Base-by-base conservation (phyloP, 257 asterid genomes). In the Solanum bulbocastanum region DNA sequence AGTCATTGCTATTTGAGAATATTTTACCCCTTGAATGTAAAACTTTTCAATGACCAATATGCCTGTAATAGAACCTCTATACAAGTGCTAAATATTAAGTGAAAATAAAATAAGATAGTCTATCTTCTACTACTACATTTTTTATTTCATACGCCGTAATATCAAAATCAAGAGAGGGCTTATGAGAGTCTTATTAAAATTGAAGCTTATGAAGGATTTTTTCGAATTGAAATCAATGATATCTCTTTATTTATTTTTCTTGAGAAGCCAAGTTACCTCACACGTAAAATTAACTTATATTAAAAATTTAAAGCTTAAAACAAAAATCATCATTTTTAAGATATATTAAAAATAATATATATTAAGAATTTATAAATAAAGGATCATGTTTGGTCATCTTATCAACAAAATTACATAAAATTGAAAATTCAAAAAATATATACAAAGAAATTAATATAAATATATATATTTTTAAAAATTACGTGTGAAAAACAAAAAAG, bases 401-500 rank as follows among this genome's bases (percentile, higher is more conserved):
- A 6, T 66, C 73, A n/a, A n/a, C 6, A 65, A 65, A 25, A 11
- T 65, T 25, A n/a, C 72, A 65, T 65, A 11, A 65, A 65, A 25
- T 65, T 65, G 65, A n/a, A 65, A 62, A 62, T 62, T 58, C 3
- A 20, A 2, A 58, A 58, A 58, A 20, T 20, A 20, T 22, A 58
- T 23, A 60, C 69, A 60, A 60, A 60, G 4, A 56, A 56, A 56
- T 56, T 2, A 56, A 9, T 56, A 7, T 56, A 6, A 52, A 18
- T 56, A 18, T 5, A 35, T 3, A 35, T 39, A 33, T 52, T 16
- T 52, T 52, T 52, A 1, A 18, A 2, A 56, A 56, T 18, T 18
- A 56, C 2, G 25, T 2, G 2, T 2, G 0, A 6, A 56, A 56
- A 49, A 56, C 0, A 52, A 18, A 3, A 56, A 18, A 1, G 2